phyloP scores from a whole-genome alignment of 2,329 filamentous ascomycete species.

The Sclerotinia borealis region DNA sequence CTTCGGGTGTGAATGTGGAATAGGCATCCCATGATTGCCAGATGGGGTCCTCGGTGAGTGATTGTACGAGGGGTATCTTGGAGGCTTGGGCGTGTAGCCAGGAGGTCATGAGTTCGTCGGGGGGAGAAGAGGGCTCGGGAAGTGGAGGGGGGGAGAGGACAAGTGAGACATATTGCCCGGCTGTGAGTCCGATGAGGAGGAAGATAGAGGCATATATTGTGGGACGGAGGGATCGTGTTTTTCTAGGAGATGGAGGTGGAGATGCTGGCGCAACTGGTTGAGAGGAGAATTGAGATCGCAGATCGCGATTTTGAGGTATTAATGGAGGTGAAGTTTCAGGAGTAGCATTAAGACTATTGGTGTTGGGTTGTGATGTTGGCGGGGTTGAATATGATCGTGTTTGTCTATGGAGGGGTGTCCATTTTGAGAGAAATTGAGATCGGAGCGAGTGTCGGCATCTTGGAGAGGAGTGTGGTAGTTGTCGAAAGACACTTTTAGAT shows the following conservation, averaged over 20 bases:
- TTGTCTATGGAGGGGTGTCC: not conserved
- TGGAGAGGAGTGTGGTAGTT: not conserved
- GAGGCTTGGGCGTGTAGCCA: constrained; percentile 40
- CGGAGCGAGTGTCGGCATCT: not conserved
- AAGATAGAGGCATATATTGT: constrained; percentile 34
- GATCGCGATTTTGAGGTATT: constrained; percentile 14
- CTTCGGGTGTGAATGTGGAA: constrained; percentile 21
- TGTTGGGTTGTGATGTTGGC: not conserved
- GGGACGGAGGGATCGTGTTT: constrained; percentile 27
- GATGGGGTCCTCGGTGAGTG: constrained; percentile 39
- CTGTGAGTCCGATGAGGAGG: constrained; percentile 37
- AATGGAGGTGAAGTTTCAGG: not conserved
- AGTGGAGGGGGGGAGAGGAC: constrained; percentile 40
- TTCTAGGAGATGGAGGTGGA: constrained; percentile 14
- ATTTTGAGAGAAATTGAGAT: not conserved
- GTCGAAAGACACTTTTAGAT: not conserved
- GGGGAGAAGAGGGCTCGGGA: constrained; percentile 35
- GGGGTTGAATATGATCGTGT: constrained; percentile 4
- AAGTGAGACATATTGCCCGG: constrained; percentile 37
- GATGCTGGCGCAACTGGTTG: not conserved
- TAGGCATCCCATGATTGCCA: constrained; percentile 41
- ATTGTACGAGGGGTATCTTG: constrained; percentile 43
- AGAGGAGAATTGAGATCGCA: constrained; percentile 27
- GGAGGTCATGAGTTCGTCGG: constrained; percentile 38
- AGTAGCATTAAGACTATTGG: not conserved